phyloP scores from a whole-genome alignment of 352 stramenopile species.

The Thalassiosira delicatula region DNA sequence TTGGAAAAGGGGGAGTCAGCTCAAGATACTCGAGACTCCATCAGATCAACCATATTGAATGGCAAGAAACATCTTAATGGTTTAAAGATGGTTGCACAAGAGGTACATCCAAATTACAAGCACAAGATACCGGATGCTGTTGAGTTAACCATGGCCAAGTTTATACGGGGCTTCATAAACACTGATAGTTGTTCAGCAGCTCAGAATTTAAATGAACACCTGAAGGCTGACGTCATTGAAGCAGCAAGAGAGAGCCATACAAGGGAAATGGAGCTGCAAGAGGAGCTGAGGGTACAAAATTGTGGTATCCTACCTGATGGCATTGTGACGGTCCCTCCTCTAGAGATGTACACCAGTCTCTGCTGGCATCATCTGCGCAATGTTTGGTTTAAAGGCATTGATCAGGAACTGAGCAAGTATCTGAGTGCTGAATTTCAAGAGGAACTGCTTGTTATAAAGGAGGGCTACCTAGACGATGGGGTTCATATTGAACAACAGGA shows the following conservation, averaged over 20 bases:
- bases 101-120: not conserved
- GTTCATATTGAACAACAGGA: not conserved
- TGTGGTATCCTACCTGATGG: not conserved
- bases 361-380: slow-evolving; percentile 21
- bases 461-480: not conserved
- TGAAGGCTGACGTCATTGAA: not conserved
- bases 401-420: slow-evolving; percentile 3
- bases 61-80: too few relatives aligned
- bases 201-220: not conserved
- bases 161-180: not conserved
- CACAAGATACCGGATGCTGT: slow-evolving; percentile 17
- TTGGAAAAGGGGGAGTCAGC: too few relatives aligned
- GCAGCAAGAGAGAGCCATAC: not conserved
- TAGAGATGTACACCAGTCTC: not conserved
- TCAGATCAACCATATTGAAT: too few relatives aligned
- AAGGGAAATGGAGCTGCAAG: not conserved
- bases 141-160: slow-evolving; percentile 25
- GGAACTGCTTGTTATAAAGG: not conserved
- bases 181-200: slow-evolving; percentile 23
- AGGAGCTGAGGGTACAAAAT: not conserved
- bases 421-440: not conserved
- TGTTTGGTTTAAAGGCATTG: slow-evolving; percentile 17
- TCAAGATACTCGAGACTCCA: too few relatives aligned
- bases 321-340: not conserved
- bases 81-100: not conserved